Conservation (phyloP, 768 basidiomycete species). For the Podaxis rugospora region DNA sequence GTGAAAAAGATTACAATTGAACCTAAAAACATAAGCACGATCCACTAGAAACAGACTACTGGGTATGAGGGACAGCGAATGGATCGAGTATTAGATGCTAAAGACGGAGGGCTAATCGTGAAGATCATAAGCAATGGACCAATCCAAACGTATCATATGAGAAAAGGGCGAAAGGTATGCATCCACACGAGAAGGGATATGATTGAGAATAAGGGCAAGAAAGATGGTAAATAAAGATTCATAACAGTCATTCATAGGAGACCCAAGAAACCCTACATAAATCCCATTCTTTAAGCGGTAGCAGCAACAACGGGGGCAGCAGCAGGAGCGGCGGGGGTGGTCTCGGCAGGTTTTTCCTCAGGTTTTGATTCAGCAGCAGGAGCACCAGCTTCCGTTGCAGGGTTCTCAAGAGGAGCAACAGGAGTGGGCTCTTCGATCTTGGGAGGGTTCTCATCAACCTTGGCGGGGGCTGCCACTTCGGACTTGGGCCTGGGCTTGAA, state of each 20-base stretch:
- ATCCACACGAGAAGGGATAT: slow-evolving; percentile 32
- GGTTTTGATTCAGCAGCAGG: slow-evolving; percentile 36
- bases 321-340: slow-evolving; percentile 35
- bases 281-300: slow-evolving; percentile 54
- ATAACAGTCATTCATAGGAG: slow-evolving; percentile 40
- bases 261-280: slow-evolving; percentile 12
- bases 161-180: slow-evolving; percentile 30
- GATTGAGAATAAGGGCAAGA: slow-evolving; percentile 31
- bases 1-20: slow-evolving; percentile 50
- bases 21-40: slow-evolving; percentile 56
- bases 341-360: slow-evolving; percentile 37
- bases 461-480: slow-evolving; percentile 64
- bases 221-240: slow-evolving; percentile 28
- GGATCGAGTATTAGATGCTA: slow-evolving; percentile 69
- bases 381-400: slow-evolving; percentile 47
- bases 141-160: slow-evolving; percentile 57
- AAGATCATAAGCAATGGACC: slow-evolving; percentile 55
- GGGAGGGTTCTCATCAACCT: slow-evolving; percentile 87
- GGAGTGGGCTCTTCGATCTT: slow-evolving; percentile 81
- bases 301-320: slow-evolving; percentile 71
- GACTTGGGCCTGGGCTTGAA: slow-evolving; percentile 73
- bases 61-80: slow-evolving; percentile 52
- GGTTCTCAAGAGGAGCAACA: slow-evolving; percentile 81
- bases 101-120: slow-evolving; percentile 61
- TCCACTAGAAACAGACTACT: slow-evolving; percentile 52